phyloP scores from a whole-genome alignment of 768 basidiomycete species.

The Pulveroboletus sp. region DNA sequence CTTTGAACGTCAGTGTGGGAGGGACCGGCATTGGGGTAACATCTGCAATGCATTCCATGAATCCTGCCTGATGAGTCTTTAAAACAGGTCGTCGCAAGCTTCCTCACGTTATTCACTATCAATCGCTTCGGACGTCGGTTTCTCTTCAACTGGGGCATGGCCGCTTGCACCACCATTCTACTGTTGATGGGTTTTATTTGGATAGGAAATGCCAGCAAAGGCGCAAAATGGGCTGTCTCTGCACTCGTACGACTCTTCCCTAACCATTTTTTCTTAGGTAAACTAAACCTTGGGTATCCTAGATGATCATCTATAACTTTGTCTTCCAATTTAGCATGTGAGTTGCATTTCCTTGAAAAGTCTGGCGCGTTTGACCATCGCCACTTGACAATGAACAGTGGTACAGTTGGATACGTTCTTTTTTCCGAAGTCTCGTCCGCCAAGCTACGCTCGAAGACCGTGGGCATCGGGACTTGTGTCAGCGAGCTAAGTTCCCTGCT shows the following conservation, averaged over 20 bases:
- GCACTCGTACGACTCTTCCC: conserved; percentile 16
- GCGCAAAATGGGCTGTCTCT: conserved; percentile 22
- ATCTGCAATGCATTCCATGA: not conserved
- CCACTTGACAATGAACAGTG: conserved; percentile 8
- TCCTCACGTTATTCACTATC: conserved; percentile 25
- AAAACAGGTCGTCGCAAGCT: conserved; percentile 24
- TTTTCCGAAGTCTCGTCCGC: conserved; percentile 29
- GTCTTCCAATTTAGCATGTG: conserved; percentile 27
- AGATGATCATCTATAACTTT: conserved; percentile 32
- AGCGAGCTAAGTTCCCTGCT: conserved; percentile 25
- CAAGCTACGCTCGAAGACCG: conserved; percentile 31
- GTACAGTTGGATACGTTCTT: conserved; percentile 26
- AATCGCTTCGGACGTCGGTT: conserved; percentile 24
- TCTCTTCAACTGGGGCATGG: conserved; percentile 30
- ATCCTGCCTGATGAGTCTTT: not conserved
- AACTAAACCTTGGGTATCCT: too few relatives aligned
- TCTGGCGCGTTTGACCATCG: not conserved
- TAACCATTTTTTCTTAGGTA: too few relatives aligned
- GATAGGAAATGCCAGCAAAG: conserved; percentile 11
- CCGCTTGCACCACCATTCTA: conserved; percentile 17
- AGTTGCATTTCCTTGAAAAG: not conserved
- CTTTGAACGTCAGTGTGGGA: conserved; percentile 33
- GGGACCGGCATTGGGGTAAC: conserved; percentile 27
- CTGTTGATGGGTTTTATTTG: conserved; percentile 28
- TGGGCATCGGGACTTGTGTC: conserved; percentile 24